A percentile compares a stretch with the other conserved stretches of the same genome.
These are phyloP conservation scores for Aspergillus biplanus DNA, from an alignment of 495 filamentous ascomycete genomes.

Conservation along the genomic window DNA sequence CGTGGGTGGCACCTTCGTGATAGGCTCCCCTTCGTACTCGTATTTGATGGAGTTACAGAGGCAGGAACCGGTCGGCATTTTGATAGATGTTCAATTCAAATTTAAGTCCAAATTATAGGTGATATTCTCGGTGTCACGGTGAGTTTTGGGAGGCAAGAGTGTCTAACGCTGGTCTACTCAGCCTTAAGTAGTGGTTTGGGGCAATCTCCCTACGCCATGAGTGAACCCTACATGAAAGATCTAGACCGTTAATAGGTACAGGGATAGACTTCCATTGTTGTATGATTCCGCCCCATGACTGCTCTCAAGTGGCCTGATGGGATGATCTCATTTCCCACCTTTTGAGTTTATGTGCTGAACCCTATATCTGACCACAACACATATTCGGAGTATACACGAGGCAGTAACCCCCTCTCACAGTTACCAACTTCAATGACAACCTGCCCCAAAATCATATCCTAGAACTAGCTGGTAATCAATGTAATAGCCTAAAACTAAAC, in stretches of 20 bases:
- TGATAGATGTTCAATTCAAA: neutral
- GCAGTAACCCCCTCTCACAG: no score
- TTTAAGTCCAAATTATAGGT: neutral
- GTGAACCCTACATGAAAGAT: neutral
- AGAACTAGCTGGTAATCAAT: neutral
- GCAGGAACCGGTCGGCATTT: constrained; percentile 29
- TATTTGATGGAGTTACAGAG: constrained; percentile 26
- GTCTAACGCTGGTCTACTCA: neutral
- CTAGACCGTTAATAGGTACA: neutral
- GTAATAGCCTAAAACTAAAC: neutral
- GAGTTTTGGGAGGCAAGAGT: neutral
- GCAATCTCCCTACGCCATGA: neutral
- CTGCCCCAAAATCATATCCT: no score
- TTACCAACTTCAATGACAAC: no score
- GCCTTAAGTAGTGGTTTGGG: neutral
- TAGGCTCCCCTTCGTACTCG: constrained; percentile 21
- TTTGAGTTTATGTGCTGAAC: neutral
- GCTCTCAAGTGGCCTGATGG: neutral
- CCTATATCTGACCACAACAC: neutral
- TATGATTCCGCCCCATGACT: neutral
- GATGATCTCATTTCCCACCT: neutral
- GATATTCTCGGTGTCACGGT: neutral
- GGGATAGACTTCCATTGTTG: neutral
- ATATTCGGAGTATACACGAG: no score
- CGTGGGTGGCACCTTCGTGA: constrained; percentile 6